Evolutionary conservation across 2,329 filamentous ascomycete species (phyloP).

Genomic region (Exophiala phaeomuriformis): DNA sequence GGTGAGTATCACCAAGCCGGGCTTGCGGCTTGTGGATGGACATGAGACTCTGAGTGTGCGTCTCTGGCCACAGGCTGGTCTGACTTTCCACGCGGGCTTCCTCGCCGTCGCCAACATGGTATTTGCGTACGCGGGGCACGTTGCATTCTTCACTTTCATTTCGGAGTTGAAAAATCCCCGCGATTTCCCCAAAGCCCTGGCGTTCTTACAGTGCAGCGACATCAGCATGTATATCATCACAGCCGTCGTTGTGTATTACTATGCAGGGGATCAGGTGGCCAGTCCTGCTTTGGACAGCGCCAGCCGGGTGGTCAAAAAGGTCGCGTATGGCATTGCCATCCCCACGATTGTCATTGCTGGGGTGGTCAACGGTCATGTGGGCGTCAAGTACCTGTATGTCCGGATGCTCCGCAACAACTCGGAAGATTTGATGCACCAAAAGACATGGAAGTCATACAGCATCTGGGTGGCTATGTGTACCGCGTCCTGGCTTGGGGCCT

Average conservation of each 20-base stretch:
- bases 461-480: conserved; percentile 55
- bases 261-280: conserved; percentile 53
- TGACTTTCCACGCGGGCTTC: conserved; percentile 51
- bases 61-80: conserved; percentile 35
- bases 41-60: conserved; percentile 48
- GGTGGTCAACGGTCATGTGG: conserved; percentile 62
- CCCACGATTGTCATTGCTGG: conserved; percentile 66
- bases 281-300: conserved; percentile 63
- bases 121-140: conserved; percentile 60
- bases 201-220: conserved; percentile 53
- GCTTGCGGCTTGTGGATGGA: conserved; percentile 24
- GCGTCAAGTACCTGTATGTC: conserved; percentile 59
- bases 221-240: conserved; percentile 58
- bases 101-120: conserved; percentile 61
- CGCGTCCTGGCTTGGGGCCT: conserved; percentile 53
- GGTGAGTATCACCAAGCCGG: conserved; percentile 48
- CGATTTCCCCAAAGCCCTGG: conserved; percentile 57
- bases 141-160: conserved; percentile 61
- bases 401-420: conserved; percentile 47
- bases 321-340: conserved; percentile 61
- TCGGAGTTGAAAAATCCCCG: conserved; percentile 56
- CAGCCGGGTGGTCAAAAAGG: conserved; percentile 49
- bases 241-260: conserved; percentile 62
- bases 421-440: conserved; percentile 49
- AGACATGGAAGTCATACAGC: conserved; percentile 45